Conservation (phyloP, 163 green algal genomes). For the Picocystis sp. region DNA sequence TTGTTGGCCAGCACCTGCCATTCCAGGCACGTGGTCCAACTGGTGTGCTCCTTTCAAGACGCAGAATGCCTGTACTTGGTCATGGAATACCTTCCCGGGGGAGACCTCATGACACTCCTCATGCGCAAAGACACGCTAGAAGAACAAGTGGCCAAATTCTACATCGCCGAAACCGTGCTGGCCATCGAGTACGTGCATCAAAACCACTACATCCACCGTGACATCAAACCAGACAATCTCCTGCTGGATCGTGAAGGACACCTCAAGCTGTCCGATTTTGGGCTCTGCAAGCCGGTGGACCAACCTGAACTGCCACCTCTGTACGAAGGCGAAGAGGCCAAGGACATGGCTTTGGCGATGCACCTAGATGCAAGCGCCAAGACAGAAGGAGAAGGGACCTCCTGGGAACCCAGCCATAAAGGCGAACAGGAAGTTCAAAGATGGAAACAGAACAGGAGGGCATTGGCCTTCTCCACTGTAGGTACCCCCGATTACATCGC, state of each 20-base stretch:
- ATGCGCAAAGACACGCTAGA: conserved; percentile 90
- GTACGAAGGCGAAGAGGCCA: conserved; percentile 14
- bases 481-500: conserved; percentile 98
- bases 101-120: conserved; percentile 95
- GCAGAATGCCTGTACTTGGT: conserved; percentile 86
- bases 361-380: background rate
- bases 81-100: conserved; percentile 95
- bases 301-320: conserved; percentile 32
- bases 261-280: conserved; percentile 96
- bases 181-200: conserved; percentile 79
- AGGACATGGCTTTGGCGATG: conserved; percentile 6
- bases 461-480: conserved; percentile 76
- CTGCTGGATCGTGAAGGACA: conserved; percentile 69
- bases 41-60: conserved; percentile 34
- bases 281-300: conserved; percentile 85
- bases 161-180: conserved; percentile 65
- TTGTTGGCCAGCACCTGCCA: conserved; percentile 69
- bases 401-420: conserved; percentile 2
- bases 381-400: background rate
- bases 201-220: conserved; percentile 88
- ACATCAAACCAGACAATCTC: conserved; percentile 98
- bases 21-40: conserved; percentile 48
- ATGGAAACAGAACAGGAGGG: conserved; percentile 24
- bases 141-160: conserved; percentile 46
- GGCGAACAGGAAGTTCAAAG: conserved; percentile 13